Base-by-base conservation (phyloP, 768 basidiomycete genomes). In the Pisolithus orientalis region DNA sequence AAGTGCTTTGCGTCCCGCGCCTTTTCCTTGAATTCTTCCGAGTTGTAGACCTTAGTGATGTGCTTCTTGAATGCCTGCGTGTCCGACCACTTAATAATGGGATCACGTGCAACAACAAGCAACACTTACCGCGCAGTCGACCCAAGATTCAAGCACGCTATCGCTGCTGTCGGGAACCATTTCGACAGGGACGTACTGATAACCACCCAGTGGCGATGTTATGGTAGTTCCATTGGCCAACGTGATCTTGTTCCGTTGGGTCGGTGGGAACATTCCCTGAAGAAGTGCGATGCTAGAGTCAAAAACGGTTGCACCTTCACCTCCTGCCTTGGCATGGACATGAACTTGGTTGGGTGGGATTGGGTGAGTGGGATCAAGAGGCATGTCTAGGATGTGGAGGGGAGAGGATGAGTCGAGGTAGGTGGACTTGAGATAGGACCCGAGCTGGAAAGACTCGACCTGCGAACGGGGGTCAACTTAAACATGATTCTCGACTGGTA, bases 121-220 rank as follows among this genome's bases (percentile, higher is more conserved):
- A 13, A 44, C 34, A 38, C 72, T 49, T 56, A 81, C 79, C 24
- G 79, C 77, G 65, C 82, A 84, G 53, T 76, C 71, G 6, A 78
- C 79, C 87, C 87, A 92, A 49, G 84, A 83, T 70, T 92, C 87
- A 57, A 92, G 71, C 51, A 86, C 86, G 59, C 83, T 81, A 65
- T 90, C 87, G 55, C 87, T 85, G 51, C 57, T 56, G 45, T 61
- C 59, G 1, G 61, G 45, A 14, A 53, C 40, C 65, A 68, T 64
- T 65, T 90, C 87, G 47, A 93, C 85, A 29, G 90, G 87, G 50
- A 93, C 80, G 58, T 93, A 94, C 70, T 91, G 89, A 69, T 92
- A 94, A 1, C 88, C 87, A 7, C 83, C 82, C 27, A 93, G 78
- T n/a, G 90, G 89, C 6, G 86, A 79, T 25, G 80, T 73, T 53